Percentiles rank a stretch among this genome's conserved stretches.
phyloP scores from a whole-genome alignment of 2,329 filamentous ascomycete genomes.

The Pseudopithomyces maydicus region DNA sequence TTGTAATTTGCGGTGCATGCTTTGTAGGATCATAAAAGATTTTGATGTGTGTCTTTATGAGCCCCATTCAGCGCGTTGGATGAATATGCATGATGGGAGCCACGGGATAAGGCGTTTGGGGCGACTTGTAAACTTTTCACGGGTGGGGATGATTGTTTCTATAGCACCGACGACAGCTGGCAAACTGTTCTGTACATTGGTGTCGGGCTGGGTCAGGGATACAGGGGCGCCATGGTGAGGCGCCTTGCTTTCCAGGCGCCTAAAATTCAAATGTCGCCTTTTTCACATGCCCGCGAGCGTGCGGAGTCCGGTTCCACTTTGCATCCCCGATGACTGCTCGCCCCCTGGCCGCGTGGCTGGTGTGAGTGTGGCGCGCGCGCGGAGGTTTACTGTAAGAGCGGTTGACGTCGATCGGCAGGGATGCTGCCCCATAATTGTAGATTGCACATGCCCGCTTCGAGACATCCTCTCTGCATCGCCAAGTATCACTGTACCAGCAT shows the following conservation, averaged over 20 bases:
- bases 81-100: background rate
- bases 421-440: background rate
- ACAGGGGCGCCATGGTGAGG: constrained; percentile 16
- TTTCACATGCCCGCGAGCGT: constrained; percentile 1
- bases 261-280: constrained; percentile 8
- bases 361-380: background rate
- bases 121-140: background rate
- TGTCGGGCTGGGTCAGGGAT: background rate
- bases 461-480: background rate
- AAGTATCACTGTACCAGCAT: background rate
- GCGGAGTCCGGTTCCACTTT: background rate
- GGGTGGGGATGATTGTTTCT: background rate
- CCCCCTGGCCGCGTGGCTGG: constrained; percentile 3
- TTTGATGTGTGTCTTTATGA: background rate
- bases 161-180: background rate
- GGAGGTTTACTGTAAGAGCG: background rate
- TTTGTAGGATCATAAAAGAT: background rate
- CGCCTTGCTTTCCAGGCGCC: constrained; percentile 7
- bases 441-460: background rate
- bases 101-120: constrained; percentile 1
- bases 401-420: constrained; percentile 7
- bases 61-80: background rate
- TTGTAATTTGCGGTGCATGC: background rate
- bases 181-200: background rate
- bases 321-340: background rate